A percentile compares a stretch with the other conserved stretches of the same genome.
phyloP scores from a whole-genome alignment of 148 eudicot genomes.

The Rhododendron mucronatum region DNA sequence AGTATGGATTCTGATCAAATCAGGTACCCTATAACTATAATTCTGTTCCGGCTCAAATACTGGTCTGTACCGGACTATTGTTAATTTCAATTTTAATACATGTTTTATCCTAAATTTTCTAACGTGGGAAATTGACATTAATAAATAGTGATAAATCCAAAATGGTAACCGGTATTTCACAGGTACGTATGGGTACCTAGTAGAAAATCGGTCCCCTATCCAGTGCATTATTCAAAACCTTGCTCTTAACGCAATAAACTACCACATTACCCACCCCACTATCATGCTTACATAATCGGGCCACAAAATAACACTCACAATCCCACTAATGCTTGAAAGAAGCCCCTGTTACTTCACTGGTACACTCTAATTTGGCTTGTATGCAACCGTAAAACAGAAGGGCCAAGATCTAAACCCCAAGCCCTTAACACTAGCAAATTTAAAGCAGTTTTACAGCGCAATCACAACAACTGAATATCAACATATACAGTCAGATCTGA shows the following conservation, averaged over 20 bases:
- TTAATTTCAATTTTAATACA: too few species aligned
- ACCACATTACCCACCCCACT: neutral
- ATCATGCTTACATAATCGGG: neutral
- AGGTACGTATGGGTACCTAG: too few species aligned
- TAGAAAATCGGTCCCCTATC: neutral
- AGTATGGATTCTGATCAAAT: too few species aligned
- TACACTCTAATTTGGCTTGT: neutral
- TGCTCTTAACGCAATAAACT: neutral
- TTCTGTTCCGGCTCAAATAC: too few species aligned
- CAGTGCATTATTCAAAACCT: neutral
- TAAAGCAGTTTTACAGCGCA: neutral
- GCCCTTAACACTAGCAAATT: neutral
- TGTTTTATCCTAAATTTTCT: too few species aligned
- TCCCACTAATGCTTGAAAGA: neutral
- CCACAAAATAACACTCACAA: neutral
- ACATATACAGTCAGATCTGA: conserved; percentile 9
- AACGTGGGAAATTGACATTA: too few species aligned
- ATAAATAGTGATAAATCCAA: too few species aligned
- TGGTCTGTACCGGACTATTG: too few species aligned
- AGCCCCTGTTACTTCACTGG: neutral
- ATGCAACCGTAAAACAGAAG: neutral
- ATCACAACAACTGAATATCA: neutral
- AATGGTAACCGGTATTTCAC: too few species aligned
- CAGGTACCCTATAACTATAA: too few species aligned
- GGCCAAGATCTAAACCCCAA: conserved; percentile 8